Percentiles rank a stretch among this genome's conserved stretches.
Evolutionary conservation across 208 protist species (phyloP).

Genomic region (Trypanosoma cruzi): DNA sequence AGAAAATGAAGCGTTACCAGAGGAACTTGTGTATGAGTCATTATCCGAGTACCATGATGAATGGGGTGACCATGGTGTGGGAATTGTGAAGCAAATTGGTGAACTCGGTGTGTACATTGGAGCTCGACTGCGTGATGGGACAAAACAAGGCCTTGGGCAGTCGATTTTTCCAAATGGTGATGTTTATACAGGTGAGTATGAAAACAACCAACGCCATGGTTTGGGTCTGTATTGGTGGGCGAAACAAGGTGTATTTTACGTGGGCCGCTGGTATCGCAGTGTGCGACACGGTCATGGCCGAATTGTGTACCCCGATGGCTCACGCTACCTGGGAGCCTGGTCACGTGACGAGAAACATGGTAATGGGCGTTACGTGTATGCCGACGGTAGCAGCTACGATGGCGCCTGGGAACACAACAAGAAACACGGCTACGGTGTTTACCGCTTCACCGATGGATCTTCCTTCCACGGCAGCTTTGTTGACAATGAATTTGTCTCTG

Average conservation of each 20-base stretch:
- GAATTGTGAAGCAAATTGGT: slow-evolving; percentile 85
- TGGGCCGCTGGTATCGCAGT: slow-evolving; percentile 66
- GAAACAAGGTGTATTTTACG: slow-evolving; percentile 58
- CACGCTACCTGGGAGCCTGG: slow-evolving; percentile 82
- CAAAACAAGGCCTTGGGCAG: slow-evolving; percentile 89
- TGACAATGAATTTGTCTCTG: slow-evolving; percentile 69
- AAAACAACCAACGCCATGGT: slow-evolving; percentile 78
- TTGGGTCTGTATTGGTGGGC: slow-evolving; percentile 84
- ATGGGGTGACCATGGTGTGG: slow-evolving; percentile 69
- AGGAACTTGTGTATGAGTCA: slow-evolving; percentile 83
- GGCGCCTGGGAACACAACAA: slow-evolving; percentile 73
- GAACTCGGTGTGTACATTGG: slow-evolving; percentile 91
- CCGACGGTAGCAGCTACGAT: slow-evolving; percentile 88
- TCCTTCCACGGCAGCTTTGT: slow-evolving; percentile 77
- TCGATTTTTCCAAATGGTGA: slow-evolving; percentile 87
- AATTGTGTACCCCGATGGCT: slow-evolving; percentile 88
- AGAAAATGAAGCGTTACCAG: slow-evolving; percentile 71
- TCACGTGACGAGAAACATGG: slow-evolving; percentile 66
- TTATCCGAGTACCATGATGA: slow-evolving; percentile 88
- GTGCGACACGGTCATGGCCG: slow-evolving; percentile 76
- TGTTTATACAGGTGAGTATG: slow-evolving; percentile 85
- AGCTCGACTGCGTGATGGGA: slow-evolving; percentile 62
- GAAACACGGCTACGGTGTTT: slow-evolving; percentile 76
- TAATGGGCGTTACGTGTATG: slow-evolving; percentile 77
- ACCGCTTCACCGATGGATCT: slow-evolving; percentile 75